phyloP scores from a whole-genome alignment of 2,329 filamentous ascomycete genomes.

The Cladosporium austrohemisphaericum region DNA sequence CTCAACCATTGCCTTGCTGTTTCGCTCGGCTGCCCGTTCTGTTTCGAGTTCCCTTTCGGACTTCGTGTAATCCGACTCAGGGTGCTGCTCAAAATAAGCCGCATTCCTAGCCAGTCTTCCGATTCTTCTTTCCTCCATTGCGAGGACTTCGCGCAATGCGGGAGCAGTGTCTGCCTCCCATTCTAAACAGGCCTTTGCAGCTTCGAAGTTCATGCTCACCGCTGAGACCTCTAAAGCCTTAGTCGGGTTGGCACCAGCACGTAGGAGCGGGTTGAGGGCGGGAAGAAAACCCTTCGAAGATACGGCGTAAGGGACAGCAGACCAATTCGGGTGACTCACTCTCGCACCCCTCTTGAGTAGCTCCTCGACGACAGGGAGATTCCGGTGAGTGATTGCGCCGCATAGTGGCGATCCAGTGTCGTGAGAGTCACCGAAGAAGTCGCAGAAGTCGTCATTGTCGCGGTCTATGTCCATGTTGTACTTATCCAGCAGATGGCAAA shows the following conservation, averaged over 20 bases:
- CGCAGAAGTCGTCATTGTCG: conserved; percentile 14
- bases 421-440: conserved; percentile 5
- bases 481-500: conserved; percentile 16
- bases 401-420: conserved; percentile 17
- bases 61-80: neutral
- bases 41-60: neutral
- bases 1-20: neutral
- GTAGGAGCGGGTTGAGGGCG: conserved; percentile 13
- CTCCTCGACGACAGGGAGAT: conserved; percentile 16
- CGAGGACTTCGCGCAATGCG: neutral
- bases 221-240: conserved; percentile 7
- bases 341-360: conserved; percentile 15
- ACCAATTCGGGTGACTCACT: neutral
- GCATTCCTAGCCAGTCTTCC: neutral
- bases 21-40: neutral
- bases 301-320: neutral
- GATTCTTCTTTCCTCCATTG: neutral
- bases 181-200: conserved; percentile 10
- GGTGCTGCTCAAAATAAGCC: neutral
- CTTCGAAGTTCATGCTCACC: conserved; percentile 1
- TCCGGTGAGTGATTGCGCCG: conserved; percentile 15
- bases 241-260: conserved; percentile 13
- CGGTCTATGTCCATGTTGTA: conserved; percentile 18
- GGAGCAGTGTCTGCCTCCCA: conserved; percentile 4
- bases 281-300: conserved; percentile 10